Evolutionary conservation across 305 asterid species (phyloP), one percentile per base, ranked within the genome.

Genomic region (Fraxinus albicans): DNA sequence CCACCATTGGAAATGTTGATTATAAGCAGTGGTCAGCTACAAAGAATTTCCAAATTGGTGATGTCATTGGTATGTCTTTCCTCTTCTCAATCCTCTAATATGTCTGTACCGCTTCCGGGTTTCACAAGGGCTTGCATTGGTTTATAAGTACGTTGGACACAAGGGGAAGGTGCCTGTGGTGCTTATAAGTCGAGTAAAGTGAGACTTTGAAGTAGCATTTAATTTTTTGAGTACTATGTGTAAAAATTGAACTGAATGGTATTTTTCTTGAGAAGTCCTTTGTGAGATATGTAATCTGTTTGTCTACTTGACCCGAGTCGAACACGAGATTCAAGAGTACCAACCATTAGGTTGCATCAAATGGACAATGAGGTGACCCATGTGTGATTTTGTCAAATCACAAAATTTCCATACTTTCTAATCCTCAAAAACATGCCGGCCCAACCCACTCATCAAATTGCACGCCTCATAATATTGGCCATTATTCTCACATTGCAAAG

Each of bases 1-100:
- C 98, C 8, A 95, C 92, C 60, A 89, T 94, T 75, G 97, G 97
- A 50, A 91, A 91, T 83, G 90, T 94, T 60, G 92, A 95, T 84
- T 95, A 94, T 87, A 91, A 86, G 86, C 81, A 77, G 1, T 95
- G 99, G 99, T 88, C 97, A 85, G 83, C 86, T n/a, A 73, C 83
- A 1, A 94, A 92, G 83, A 88, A 86, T 80, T 95, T 95, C 79
- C 87, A 75, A 76, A 23, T 93, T 78, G 97, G 95, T 74, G 98
- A 95, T 79, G 23, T 86, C 1, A 89, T 95, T 44, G 88, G 99
- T 93, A 90, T 21, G 85, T 25, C 0, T 9, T 31, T 31, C 74
- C 3, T 63, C 27, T 63, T 81, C 74, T 73, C 60, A 27, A 60
- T 38, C 21, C 53, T 3, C 69, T 0, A 13, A 70, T 70, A 19